Base-by-base conservation (phyloP, 1,284 basidiomycete genomes). In the Puccinia triticina region DNA sequence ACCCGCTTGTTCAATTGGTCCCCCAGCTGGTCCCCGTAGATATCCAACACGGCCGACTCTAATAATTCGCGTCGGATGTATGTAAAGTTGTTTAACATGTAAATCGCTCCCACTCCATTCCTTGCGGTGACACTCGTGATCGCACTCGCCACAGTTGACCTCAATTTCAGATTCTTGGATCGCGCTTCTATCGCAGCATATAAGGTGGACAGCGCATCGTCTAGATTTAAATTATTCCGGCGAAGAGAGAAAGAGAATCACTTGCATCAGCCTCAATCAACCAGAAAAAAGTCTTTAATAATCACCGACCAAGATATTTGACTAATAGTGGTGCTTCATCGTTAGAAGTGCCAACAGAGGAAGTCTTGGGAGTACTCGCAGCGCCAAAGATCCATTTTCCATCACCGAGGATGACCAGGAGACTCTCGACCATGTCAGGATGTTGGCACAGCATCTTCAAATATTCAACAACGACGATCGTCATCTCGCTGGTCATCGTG, bases 61-160 rank as follows among this genome's bases (percentile, higher is more conserved):
- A 85, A 81, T 55, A 85, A 48, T 61, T 85, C 83, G 40, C 85
- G 84, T 0, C 86, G 84, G 59, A 87, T 82, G 82, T 84, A 86
- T 11, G 85, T 84, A 2, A 87, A 73, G 77, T 86, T 86, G 83
- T 87, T 87, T 66, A 87, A 83, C 32, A 85, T 82, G 82, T 85
- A 87, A 48, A 87, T 85, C 64, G 86, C 78, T 7, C 84, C 76
- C 8, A 85, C 71, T 11, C 85, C 85, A 10, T 71, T 53, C 37
- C 79, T 61, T n/a, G 72, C 80, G 40, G 80, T 75, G 48, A 59
- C 23, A 57, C 72, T 82, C 40, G 72, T 82, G 23, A 82, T 75
- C 34, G 80, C 48, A 75, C 32, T 82, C 10, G 57, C 57, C 3
- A 46, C 72, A 23, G 72, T 34, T 21, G 64, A 57, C 29, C 37